phyloP scores from a whole-genome alignment of 257 asterid genomes.

The Avicennia marina region DNA sequence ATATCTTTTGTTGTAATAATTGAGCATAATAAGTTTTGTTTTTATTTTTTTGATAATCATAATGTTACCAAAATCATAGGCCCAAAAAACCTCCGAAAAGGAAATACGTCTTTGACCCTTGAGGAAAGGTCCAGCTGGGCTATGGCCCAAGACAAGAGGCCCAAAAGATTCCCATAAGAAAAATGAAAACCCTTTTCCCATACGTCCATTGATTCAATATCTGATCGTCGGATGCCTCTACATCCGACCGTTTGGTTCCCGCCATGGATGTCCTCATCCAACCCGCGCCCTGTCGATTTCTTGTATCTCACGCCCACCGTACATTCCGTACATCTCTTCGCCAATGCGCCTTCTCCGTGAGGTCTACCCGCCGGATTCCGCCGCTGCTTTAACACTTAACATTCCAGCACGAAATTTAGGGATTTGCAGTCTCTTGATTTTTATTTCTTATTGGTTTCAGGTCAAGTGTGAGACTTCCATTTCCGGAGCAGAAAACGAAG shows the following conservation, averaged over 20 bases:
- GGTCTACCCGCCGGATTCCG: slow-evolving; percentile 29
- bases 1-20: no score
- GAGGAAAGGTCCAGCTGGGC: no score
- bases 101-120: no score
- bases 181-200: slow-evolving; percentile 4
- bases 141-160: slow-evolving; percentile 13
- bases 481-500: slow-evolving; percentile 51
- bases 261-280: slow-evolving; percentile 67
- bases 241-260: slow-evolving; percentile 28
- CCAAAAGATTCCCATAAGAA: no score
- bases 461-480: slow-evolving; percentile 54
- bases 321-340: slow-evolving; percentile 34
- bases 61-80: no score
- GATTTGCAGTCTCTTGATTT: slow-evolving; percentile 15
- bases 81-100: no score
- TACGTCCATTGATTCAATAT: neutral
- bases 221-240: slow-evolving; percentile 4
- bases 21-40: no score
- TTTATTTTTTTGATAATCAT: no score
- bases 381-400: neutral
- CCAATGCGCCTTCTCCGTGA: slow-evolving; percentile 43
- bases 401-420: slow-evolving; percentile 18
- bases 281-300: slow-evolving; percentile 45
- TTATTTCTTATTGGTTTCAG: slow-evolving; percentile 30
- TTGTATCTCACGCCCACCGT: slow-evolving; percentile 26